Percentiles rank a stretch among this genome's conserved stretches.
phyloP scores from a whole-genome alignment of 192 early-diverging fungal species.

The Pecoramyces ruminantium region DNA sequence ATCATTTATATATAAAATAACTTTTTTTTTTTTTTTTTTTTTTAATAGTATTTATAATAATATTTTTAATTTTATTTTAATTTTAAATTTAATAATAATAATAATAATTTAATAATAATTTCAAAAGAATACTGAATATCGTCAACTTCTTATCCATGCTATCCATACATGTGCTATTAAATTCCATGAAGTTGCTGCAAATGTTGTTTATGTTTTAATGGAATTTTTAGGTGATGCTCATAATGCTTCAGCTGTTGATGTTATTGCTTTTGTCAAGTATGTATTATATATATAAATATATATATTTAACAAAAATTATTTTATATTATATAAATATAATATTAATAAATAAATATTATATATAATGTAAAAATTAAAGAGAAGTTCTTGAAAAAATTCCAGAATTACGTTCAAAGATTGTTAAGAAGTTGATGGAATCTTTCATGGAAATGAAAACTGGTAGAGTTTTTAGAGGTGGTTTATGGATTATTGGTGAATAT shows the following conservation, averaged over 20 bases:
- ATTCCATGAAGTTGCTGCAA: constrained; percentile 91
- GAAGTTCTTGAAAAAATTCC: constrained; percentile 97
- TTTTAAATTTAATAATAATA: no score
- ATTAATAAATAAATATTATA: constrained; percentile 1
- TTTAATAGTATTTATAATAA: no score
- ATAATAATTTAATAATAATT: no score
- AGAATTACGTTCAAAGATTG: constrained; percentile 62
- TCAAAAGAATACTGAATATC: constrained; percentile 79
- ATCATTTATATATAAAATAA: no score
- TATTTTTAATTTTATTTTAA: no score
- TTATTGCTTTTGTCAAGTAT: constrained; percentile 82
- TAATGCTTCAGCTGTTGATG: constrained; percentile 71
- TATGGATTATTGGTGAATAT: constrained; percentile 99
- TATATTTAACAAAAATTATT: no score
- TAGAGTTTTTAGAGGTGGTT: constrained; percentile 83
- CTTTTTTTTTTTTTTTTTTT: no score
- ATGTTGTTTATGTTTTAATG: constrained; percentile 88
- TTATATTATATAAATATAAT: background rate
- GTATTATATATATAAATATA: background rate
- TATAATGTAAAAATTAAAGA: constrained; percentile 1
- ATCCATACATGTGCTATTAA: constrained; percentile 90
- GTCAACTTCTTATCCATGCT: constrained; percentile 86
- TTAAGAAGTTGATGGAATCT: constrained; percentile 59
- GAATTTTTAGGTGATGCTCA: constrained; percentile 85
- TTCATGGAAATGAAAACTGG: constrained; percentile 81